Conservation (phyloP, 768 basidiomycete genomes). For the Leccinum pellstonianum region DNA sequence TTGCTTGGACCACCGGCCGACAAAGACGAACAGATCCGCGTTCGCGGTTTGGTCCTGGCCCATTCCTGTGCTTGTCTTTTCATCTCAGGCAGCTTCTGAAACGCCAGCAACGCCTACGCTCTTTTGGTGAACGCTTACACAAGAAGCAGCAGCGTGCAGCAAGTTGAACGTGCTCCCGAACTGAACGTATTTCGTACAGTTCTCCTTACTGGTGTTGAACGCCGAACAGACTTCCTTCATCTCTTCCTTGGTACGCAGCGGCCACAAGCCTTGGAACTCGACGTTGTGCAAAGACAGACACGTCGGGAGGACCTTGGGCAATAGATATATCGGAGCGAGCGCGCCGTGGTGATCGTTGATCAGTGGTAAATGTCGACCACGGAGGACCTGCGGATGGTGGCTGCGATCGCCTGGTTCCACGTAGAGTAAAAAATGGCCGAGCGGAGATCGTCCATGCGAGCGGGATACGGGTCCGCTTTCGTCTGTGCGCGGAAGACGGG, state of each 20-base stretch:
- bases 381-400: conserved; percentile 82
- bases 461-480: conserved; percentile 92
- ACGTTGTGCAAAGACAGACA: conserved; percentile 95
- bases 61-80: conserved; percentile 95
- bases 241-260: conserved; percentile 93
- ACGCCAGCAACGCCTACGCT: conserved; percentile 93
- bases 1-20: conserved; percentile 97
- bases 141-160: conserved; percentile 89
- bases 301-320: conserved; percentile 86
- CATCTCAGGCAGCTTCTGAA: conserved; percentile 87
- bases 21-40: conserved; percentile 88
- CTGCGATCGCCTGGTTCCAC: conserved; percentile 96
- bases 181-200: conserved; percentile 96
- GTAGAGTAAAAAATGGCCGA: conserved; percentile 98
- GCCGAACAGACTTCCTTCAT: conserved; percentile 99
- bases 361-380: conserved; percentile 88
- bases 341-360: conserved; percentile 96
- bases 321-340: conserved; percentile 84
- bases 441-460: conserved; percentile 95
- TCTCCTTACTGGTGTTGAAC: conserved; percentile 95
- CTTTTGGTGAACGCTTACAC: conserved; percentile 91
- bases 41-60: conserved; percentile 87
- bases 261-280: conserved; percentile 97
- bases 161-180: conserved; percentile 98
- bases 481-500: conserved; percentile 97